phyloP scores from a whole-genome alignment of 495 filamentous ascomycete genomes.

The Tuber umbilicatum region DNA sequence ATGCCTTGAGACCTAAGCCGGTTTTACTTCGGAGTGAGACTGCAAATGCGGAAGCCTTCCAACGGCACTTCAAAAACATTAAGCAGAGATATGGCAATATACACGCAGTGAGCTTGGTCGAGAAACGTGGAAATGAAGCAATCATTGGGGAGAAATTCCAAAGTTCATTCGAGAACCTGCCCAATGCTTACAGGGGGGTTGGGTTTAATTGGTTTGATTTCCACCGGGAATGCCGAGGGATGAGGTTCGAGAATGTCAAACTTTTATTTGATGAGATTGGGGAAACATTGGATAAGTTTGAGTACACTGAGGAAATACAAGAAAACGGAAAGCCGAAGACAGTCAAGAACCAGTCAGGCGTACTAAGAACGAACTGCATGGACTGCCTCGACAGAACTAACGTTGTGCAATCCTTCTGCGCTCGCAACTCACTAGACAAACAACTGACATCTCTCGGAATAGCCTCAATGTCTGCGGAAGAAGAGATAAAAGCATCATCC shows the following conservation, averaged over 20 bases:
- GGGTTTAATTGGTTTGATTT: slow-evolving; percentile 95
- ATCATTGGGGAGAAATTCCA: slow-evolving; percentile 73
- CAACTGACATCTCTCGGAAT: slow-evolving; percentile 71
- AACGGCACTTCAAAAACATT: slow-evolving; percentile 66
- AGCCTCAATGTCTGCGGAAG: slow-evolving; percentile 62
- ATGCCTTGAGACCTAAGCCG: slow-evolving; percentile 82
- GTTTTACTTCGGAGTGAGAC: slow-evolving; percentile 68
- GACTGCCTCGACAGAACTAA: slow-evolving; percentile 93
- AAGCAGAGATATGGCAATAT: slow-evolving; percentile 62
- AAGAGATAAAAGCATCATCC: slow-evolving; percentile 47
- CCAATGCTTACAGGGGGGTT: slow-evolving; percentile 51
- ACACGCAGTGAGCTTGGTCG: slow-evolving; percentile 76
- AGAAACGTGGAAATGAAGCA: slow-evolving; percentile 73
- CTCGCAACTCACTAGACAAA: slow-evolving; percentile 63
- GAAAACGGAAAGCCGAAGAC: slow-evolving; percentile 44
- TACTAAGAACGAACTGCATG: slow-evolving; percentile 92
- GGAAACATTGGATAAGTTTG: slow-evolving; percentile 55
- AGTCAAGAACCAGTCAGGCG: slow-evolving; percentile 55
- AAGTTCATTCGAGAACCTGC: slow-evolving; percentile 52
- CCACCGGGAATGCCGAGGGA: slow-evolving; percentile 79
- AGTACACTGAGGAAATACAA: slow-evolving; percentile 55
- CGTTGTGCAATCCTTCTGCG: slow-evolving; percentile 83
- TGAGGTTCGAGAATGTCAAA: slow-evolving; percentile 93
- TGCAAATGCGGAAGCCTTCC: slow-evolving; percentile 69
- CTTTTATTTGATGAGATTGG: slow-evolving; percentile 65